Percentiles rank a stretch among this genome's conserved stretches.
phyloP scores from a whole-genome alignment of 805 yeast species.

The Candida fluviatilis region DNA sequence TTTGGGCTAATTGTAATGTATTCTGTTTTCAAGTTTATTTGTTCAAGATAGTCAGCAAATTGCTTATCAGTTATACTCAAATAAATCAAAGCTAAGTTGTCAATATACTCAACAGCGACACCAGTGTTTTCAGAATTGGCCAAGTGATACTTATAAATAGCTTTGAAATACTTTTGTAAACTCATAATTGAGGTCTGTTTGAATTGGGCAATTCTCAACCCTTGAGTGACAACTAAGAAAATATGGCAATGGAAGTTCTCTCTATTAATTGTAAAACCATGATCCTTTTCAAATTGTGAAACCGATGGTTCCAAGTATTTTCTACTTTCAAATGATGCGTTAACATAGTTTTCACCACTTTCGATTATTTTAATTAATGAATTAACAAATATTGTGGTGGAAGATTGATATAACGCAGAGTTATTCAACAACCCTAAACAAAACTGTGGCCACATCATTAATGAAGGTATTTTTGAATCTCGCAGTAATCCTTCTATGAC shows the following conservation, averaged over 20 bases:
- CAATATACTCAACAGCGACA: conserved; percentile 9
- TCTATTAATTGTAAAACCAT: conserved; percentile 34
- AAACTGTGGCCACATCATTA: conserved; percentile 46
- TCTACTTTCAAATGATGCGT: conserved; percentile 27
- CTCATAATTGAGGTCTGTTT: conserved; percentile 45
- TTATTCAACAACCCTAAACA: conserved; percentile 26
- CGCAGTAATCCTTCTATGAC: conserved; percentile 46
- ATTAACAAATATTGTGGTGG: conserved; percentile 25
- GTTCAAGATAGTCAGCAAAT: conserved; percentile 20
- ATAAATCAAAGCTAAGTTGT: conserved; percentile 31
- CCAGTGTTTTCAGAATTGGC: conserved; percentile 8
- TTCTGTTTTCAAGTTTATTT: conserved; percentile 16
- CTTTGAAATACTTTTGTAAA: conserved; percentile 39
- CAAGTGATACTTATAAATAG: conserved; percentile 36
- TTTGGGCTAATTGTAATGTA: conserved; percentile 12
- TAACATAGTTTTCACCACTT: conserved; percentile 19
- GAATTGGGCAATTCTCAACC: conserved; percentile 55
- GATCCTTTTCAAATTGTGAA: conserved; percentile 38
- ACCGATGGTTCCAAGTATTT: conserved; percentile 39
- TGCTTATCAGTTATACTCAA: conserved; percentile 21
- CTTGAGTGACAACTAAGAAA: conserved; percentile 47
- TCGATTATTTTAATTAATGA: conserved; percentile 22
- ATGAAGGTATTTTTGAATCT: conserved; percentile 42
- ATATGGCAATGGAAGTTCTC: conserved; percentile 51
- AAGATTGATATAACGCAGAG: conserved; percentile 29